Evolutionary conservation across 164 flowering plant species (phyloP), one percentile per base, ranked within the genome.

Genomic region (Umbilicus rupestris): DNA sequence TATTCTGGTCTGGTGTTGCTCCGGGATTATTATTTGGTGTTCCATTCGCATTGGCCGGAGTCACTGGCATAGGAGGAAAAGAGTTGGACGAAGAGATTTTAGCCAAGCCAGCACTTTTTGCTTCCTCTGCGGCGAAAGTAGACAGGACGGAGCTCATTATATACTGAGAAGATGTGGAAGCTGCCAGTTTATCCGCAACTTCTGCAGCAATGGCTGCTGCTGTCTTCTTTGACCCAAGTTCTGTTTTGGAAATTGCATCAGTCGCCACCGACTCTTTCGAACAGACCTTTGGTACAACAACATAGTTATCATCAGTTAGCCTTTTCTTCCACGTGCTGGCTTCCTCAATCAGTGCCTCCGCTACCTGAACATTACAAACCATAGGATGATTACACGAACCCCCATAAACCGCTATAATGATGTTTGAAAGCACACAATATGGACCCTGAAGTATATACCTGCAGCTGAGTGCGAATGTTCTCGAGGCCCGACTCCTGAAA

Each of bases 101-200:
- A 15, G 76, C 66, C 33, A 84, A 67, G 50, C 85, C 84, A 29
- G 84, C 87, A 66, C 75, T 84, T 68, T 88, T 87, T 31, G 95
- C 91, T 74, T 79, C 95, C 83, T 91, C 81, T 22, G 96, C 96
- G 7, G 97, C 99, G 73, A 94, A 91, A 66, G 87, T 76, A 5
- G 95, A 91, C 16, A 94, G 95, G 67, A 94, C 97, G 5, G 96
- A 87, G 37, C 83, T 72, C 97, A 91, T 91, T 33, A 94, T 94
- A 72, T 81, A 72, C 69, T 85, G 93, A 30, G 99, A 94, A 11
- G 90, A 89, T 69, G 78, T 81, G 39, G 97, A 94, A 30, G 99
- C 96, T 46, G 97, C 77, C 41, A 94, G 90, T 81, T 78, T 94
- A 74, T 91, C 98, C 19, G 96, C 98, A 72, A 92, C 96, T 78